A percentile compares a stretch with the other conserved stretches of the same genome.
Evolutionary conservation across 2,329 filamentous ascomycete genomes (phyloP).

Genomic region (Fusarium oligoseptatum): DNA sequence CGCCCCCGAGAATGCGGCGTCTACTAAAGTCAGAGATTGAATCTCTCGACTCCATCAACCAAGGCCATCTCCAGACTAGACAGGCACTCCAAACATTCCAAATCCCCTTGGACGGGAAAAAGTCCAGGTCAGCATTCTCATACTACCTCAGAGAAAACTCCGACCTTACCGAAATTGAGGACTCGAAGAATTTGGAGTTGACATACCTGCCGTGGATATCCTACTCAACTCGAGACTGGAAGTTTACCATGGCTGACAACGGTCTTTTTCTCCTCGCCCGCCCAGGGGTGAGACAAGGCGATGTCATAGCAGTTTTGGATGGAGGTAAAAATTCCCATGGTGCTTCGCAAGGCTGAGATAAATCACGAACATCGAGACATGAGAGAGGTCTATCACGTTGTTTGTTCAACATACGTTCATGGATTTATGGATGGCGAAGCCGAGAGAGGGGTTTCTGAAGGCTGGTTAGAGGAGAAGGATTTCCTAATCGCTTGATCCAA

Average conservation of each 20-base stretch:
- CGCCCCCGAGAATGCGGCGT: constrained; percentile 17
- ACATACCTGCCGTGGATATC: background rate
- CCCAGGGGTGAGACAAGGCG: background rate
- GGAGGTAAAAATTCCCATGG: constrained; percentile 28
- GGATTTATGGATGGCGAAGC: constrained; percentile 31
- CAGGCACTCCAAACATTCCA: background rate
- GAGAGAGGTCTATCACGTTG: background rate
- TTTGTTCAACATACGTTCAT: constrained; percentile 26
- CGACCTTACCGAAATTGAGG: background rate
- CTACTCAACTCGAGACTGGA: background rate
- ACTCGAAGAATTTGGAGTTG: background rate
- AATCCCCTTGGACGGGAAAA: background rate
- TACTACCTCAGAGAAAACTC: background rate
- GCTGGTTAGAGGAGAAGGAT: constrained; percentile 17
- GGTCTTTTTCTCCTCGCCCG: constrained; percentile 15
- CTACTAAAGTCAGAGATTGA: constrained; percentile 3
- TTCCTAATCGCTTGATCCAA: background rate
- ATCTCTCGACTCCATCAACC: background rate
- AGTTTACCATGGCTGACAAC: constrained; percentile 9
- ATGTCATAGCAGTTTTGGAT: constrained; percentile 21
- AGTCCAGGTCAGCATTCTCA: background rate
- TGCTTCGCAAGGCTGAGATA: background rate
- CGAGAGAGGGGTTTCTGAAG: background rate
- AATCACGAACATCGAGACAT: background rate
- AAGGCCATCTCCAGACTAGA: background rate